Conservation (phyloP, 306 rosid species). For the Vigna reflexopilosa region DNA sequence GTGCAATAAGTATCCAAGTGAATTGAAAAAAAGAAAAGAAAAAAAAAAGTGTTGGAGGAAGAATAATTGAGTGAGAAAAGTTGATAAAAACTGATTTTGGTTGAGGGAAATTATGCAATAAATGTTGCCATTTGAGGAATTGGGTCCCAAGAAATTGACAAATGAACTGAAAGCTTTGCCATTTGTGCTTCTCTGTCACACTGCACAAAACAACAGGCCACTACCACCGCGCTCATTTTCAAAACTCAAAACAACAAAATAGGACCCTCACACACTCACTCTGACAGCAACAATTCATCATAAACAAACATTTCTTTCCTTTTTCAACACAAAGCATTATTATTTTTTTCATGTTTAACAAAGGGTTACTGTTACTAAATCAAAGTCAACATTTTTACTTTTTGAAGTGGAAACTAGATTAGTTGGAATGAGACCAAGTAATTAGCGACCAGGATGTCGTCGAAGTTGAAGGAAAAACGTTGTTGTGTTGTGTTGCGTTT, state of each 20-base stretch:
- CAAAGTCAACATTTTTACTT: no score
- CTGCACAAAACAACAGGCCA: slow-evolving; percentile 29
- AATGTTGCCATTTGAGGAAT: neutral
- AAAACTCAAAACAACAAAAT: neutral
- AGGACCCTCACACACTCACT: no score
- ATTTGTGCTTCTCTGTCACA: slow-evolving; percentile 13
- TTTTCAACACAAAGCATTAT: neutral
- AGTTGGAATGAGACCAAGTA: neutral
- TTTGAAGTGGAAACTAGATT: neutral
- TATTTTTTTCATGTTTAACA: no score
- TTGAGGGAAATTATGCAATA: neutral
- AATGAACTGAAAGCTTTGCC: slow-evolving; percentile 46
- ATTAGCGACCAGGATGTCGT: neutral
- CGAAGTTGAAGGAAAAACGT: neutral
- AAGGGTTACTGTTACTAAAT: neutral
- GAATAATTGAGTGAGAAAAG: slow-evolving; percentile 16
- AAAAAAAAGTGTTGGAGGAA: neutral
- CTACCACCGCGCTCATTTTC: neutral
- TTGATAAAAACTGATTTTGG: neutral
- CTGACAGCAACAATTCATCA: neutral
- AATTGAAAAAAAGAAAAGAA: neutral
- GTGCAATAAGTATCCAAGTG: no score
- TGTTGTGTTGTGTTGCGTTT: neutral
- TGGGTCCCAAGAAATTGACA: slow-evolving; percentile 50
- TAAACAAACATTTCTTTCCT: neutral